phyloP scores from a whole-genome alignment of 2,329 filamentous ascomycete genomes.

The Akanthomyces muscarius region DNA sequence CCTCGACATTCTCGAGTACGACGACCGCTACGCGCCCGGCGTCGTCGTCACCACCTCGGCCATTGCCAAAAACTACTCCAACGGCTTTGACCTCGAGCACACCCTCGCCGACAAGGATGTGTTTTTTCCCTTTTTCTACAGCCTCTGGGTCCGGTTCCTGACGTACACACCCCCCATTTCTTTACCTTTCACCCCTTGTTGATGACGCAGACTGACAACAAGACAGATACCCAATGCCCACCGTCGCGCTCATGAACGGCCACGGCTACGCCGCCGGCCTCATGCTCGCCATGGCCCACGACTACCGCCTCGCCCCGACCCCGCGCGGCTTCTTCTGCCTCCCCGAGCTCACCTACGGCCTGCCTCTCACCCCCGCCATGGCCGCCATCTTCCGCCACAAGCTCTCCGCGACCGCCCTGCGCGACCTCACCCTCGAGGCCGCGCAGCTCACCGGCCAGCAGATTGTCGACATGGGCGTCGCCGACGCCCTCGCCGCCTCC shows the following conservation, averaged over 20 bases:
- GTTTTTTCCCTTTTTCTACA: slow-evolving; percentile 62
- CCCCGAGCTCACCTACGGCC: slow-evolving; percentile 78
- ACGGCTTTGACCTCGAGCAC: slow-evolving; percentile 73
- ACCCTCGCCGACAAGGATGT: slow-evolving; percentile 50
- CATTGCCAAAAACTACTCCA: slow-evolving; percentile 76
- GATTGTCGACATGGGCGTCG: slow-evolving; percentile 62
- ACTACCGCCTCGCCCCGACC: slow-evolving; percentile 75
- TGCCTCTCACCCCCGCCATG: slow-evolving; percentile 71
- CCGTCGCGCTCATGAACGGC: slow-evolving; percentile 72
- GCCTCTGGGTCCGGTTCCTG: slow-evolving; percentile 58
- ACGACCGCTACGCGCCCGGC: slow-evolving; percentile 57
- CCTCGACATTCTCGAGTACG: slow-evolving; percentile 70
- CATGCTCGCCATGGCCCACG: slow-evolving; percentile 77
- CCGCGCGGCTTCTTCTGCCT: slow-evolving; percentile 69
- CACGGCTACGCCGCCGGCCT: slow-evolving; percentile 80
- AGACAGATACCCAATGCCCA: slow-evolving; percentile 69
- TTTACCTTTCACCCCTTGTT: no score
- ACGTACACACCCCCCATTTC: slow-evolving; percentile 24
- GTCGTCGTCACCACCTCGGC: slow-evolving; percentile 73
- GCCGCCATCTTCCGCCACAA: slow-evolving; percentile 70
- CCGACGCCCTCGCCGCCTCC: slow-evolving; percentile 56
- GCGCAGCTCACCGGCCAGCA: slow-evolving; percentile 60
- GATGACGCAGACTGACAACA: no score
- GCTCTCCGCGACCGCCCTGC: slow-evolving; percentile 51
- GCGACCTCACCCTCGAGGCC: slow-evolving; percentile 69